Conservation (phyloP, 1,139 yeast genomes). For the Blastobotrys indianensis region DNA sequence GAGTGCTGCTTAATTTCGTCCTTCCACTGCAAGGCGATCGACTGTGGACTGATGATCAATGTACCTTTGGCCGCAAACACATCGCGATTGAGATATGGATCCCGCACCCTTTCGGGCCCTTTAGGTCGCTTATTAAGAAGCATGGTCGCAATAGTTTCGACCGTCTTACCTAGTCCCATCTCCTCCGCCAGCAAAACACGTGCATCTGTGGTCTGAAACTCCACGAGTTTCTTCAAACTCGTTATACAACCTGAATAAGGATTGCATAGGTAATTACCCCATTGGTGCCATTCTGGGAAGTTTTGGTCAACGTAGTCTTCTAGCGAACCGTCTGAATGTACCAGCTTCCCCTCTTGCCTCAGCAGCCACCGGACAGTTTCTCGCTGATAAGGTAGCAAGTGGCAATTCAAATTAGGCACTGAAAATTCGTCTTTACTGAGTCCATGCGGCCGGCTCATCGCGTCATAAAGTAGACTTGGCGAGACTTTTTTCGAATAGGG, state of each 20-base stretch:
- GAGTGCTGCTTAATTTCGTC: slow-evolving; percentile 63
- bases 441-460: neutral
- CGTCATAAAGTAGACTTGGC: neutral
- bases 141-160: slow-evolving; percentile 67
- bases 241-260: slow-evolving; percentile 29
- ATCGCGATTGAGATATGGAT: slow-evolving; percentile 42
- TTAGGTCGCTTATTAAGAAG: slow-evolving; percentile 50
- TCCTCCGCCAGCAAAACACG: slow-evolving; percentile 77
- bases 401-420: slow-evolving; percentile 44
- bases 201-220: neutral
- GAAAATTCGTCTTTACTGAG: slow-evolving; percentile 4
- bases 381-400: slow-evolving; percentile 52
- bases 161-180: slow-evolving; percentile 95
- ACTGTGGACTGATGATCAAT: slow-evolving; percentile 75
- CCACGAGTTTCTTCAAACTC: slow-evolving; percentile 3
- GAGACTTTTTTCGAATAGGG: neutral
- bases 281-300: neutral
- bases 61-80: slow-evolving; percentile 62
- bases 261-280: slow-evolving; percentile 28
- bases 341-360: slow-evolving; percentile 48
- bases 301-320: neutral
- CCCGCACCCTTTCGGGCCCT: slow-evolving; percentile 25
- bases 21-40: slow-evolving; percentile 80
- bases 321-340: slow-evolving; percentile 29
- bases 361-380: slow-evolving; percentile 64